These are phyloP conservation scores for Paramecium caudatum DNA, from an alignment of 73 alveolate species.

Conservation along the genomic window DNA sequence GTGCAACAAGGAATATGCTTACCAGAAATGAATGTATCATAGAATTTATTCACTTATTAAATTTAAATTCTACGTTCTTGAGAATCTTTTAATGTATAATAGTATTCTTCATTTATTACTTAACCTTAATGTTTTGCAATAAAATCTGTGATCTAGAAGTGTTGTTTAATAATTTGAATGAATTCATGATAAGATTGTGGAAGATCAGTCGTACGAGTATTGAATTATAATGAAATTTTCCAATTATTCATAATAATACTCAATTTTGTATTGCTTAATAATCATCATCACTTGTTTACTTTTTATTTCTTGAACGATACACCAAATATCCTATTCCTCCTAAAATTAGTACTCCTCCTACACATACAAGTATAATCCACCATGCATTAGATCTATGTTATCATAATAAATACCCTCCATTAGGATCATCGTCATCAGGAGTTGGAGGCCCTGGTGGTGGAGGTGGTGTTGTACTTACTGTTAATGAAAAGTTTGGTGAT, in stretches of 20 bases:
- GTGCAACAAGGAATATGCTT: conserved; percentile 38
- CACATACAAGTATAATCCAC: conserved; percentile 32
- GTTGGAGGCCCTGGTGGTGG: conserved; percentile 44
- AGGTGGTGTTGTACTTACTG: not conserved
- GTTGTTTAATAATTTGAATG: too few relatives aligned
- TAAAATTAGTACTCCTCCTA: not conserved
- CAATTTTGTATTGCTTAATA: not conserved
- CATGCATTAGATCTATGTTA: conserved; percentile 10
- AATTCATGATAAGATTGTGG: too few relatives aligned
- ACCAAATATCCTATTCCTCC: not conserved
- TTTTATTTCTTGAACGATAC: conserved; percentile 11
- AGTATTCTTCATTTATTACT: too few relatives aligned
- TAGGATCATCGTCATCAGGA: not conserved
- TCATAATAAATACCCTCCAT: not conserved
- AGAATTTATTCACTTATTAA: not conserved
- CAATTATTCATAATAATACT: not conserved
- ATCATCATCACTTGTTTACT: not conserved
- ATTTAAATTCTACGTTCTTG: not conserved
- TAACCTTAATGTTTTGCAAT: too few relatives aligned
- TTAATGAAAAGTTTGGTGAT: not conserved
- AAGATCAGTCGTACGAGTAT: too few relatives aligned
- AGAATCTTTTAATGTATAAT: too few relatives aligned
- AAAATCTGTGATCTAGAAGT: too few relatives aligned
- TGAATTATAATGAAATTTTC: not conserved
- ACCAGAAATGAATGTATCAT: not conserved